Base-by-base conservation (phyloP, 148 eudicot genomes). In the Persicaria tinctoria region DNA sequence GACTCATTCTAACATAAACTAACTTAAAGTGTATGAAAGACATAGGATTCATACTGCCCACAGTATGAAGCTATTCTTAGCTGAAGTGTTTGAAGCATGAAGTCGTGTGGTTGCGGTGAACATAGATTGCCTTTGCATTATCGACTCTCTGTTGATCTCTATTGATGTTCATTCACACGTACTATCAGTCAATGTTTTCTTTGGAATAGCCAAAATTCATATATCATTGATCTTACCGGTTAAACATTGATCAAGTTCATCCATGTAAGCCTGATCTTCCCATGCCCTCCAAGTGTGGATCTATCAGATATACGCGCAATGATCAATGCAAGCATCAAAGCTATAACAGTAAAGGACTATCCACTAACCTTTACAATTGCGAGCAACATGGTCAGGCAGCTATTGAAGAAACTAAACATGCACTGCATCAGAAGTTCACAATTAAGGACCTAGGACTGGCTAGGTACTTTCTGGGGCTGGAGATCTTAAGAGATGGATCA, bases 371-470 rank as follows among this genome's bases (percentile, higher is more conserved):
- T 92, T 62, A 95, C 91, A 66, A 90, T 87, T 54, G 99, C 99
- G 70, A 96, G 90, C 88, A 96, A 84, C 99, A 96, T 96, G 73
- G 99, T 90, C 73, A 96, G 86, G 86, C 97, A 96, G 85, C 99
- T 96, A 79, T 96, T n/a, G n/a, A n/a, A n/a, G n/a, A n/a, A n/a
- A n/a, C n/a, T n/a, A n/a, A n/a, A n/a, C n/a, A n/a, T n/a, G n/a
- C n/a, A n/a, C n/a, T n/a, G n/a, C n/a, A n/a, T n/a, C n/a, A n/a
- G n/a, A n/a, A n/a, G n/a, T n/a, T n/a, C n/a, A n/a, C n/a, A n/a
- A n/a, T n/a, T n/a, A n/a, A n/a, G n/a, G n/a, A n/a, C n/a, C n/a
- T n/a, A n/a, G n/a, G n/a, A n/a, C n/a, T n/a, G n/a, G n/a, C n/a
- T n/a, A n/a, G n/a, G n/a, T n/a, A n/a, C n/a, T n/a, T n/a, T n/a